phyloP scores from a whole-genome alignment of 768 basidiomycete species.

The Podaxis pistillaris region DNA sequence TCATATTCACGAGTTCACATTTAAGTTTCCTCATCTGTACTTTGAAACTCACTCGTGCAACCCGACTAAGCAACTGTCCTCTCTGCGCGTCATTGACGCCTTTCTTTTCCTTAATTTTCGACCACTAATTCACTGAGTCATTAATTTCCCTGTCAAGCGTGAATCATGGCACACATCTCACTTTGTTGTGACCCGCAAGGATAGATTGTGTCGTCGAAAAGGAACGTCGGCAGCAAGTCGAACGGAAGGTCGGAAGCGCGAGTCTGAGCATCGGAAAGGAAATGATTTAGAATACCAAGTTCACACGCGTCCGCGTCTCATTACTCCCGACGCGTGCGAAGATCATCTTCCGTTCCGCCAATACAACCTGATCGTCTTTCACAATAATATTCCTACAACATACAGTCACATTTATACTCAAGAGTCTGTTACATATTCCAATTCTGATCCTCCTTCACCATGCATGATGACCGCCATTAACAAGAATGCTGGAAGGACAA shows the following conservation, averaged over 20 bases:
- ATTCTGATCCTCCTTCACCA: slow-evolving; percentile 40
- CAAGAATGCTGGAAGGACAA: slow-evolving; percentile 44
- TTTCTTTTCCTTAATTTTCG: slow-evolving; percentile 74
- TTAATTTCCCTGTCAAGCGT: not conserved
- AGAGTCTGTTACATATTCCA: not conserved
- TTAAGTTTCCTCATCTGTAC: not conserved
- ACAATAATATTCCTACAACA: not conserved
- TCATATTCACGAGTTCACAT: not conserved
- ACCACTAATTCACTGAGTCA: slow-evolving; percentile 48
- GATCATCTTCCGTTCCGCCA: not conserved
- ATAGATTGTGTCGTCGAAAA: slow-evolving; percentile 19
- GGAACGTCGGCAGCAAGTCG: slow-evolving; percentile 13
- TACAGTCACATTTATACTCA: slow-evolving; percentile 30
- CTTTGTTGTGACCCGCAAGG: slow-evolving; percentile 44
- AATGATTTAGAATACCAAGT: not conserved
- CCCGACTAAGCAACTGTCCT: slow-evolving; percentile 54
- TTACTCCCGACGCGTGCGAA: not conserved
- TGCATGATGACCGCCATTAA: slow-evolving; percentile 61
- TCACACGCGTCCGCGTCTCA: slow-evolving; percentile 2
- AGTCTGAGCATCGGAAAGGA: slow-evolving; percentile 8
- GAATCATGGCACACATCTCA: slow-evolving; percentile 15
- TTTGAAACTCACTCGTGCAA: slow-evolving; percentile 44
- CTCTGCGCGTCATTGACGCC: slow-evolving; percentile 62
- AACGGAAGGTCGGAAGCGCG: not conserved
- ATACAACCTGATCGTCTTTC: not conserved